Evolutionary conservation across 176 grass and related monocot genomes (phyloP).

Genomic region (Carex myosuroides): DNA sequence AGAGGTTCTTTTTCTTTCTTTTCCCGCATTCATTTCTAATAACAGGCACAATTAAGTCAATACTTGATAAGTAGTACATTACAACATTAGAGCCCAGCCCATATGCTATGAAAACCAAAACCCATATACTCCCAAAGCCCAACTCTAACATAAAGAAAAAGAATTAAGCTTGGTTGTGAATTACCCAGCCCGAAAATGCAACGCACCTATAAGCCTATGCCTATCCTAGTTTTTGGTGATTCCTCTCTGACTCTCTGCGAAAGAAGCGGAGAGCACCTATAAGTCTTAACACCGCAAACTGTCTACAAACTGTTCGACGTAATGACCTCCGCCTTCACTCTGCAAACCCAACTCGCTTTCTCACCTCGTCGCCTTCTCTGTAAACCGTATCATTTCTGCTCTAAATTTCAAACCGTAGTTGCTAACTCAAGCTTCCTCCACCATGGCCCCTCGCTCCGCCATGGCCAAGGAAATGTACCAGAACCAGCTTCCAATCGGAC

Average conservation of each 20-base stretch:
- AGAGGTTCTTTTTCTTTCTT: too few relatives aligned
- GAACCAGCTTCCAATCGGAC: background rate
- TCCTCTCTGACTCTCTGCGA: background rate
- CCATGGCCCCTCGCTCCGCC: constrained; percentile 62
- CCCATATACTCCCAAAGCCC: background rate
- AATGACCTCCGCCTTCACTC: constrained; percentile 9
- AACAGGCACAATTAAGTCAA: too few relatives aligned
- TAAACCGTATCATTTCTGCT: constrained; percentile 25
- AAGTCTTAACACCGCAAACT: background rate
- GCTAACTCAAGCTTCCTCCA: constrained; percentile 1
- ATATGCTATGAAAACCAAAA: background rate
- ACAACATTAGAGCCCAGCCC: background rate
- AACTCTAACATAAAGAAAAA: background rate
- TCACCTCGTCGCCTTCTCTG: constrained; percentile 13
- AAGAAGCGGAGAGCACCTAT: background rate
- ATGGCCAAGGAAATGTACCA: constrained; percentile 17
- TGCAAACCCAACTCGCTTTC: constrained; percentile 9
- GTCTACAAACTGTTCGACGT: constrained; percentile 15
- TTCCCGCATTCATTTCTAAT: too few relatives aligned
- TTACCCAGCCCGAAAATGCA: background rate
- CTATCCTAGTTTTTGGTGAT: too few relatives aligned
- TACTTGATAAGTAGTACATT: background rate
- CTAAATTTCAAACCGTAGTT: background rate
- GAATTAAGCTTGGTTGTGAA: background rate
- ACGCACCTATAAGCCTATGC: background rate